These are phyloP conservation scores for Zymoseptoria pseudotritici DNA, from an alignment of 2,329 filamentous ascomycete genomes.

Conservation along the genomic window DNA sequence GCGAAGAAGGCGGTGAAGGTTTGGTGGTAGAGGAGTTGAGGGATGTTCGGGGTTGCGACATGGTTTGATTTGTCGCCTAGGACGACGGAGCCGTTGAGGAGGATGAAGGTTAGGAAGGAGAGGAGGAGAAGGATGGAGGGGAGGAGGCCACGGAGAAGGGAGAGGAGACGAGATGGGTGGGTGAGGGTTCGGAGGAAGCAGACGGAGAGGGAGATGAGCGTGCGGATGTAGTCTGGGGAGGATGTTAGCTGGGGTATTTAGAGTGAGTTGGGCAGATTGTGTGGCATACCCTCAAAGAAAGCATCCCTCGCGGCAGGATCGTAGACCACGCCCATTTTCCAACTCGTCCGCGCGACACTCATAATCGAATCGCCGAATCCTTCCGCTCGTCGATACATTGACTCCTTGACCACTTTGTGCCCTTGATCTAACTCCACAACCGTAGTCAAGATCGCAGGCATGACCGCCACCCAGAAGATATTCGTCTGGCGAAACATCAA, in stretches of 20 bases:
- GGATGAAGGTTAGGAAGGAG: slow-evolving; percentile 66
- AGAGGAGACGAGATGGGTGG: slow-evolving; percentile 17
- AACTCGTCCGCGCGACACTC: slow-evolving; percentile 28
- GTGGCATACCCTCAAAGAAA: slow-evolving; percentile 45
- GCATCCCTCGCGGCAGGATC: slow-evolving; percentile 44
- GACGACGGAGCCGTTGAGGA: slow-evolving; percentile 86
- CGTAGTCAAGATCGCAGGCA: slow-evolving; percentile 51
- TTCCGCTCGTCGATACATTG: slow-evolving; percentile 23
- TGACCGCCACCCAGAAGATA: slow-evolving; percentile 86
- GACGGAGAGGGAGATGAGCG: slow-evolving; percentile 56
- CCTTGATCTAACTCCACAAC: slow-evolving; percentile 46
- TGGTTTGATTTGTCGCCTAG: slow-evolving; percentile 95
- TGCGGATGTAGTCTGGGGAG: slow-evolving; percentile 22
- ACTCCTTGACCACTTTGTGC: slow-evolving; percentile 37
- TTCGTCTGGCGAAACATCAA: slow-evolving; percentile 88
- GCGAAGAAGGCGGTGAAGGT: slow-evolving; percentile 87
- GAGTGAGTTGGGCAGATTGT: too few species aligned
- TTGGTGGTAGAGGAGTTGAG: slow-evolving; percentile 95
- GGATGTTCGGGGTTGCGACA: slow-evolving; percentile 75
- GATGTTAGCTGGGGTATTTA: too few species aligned
- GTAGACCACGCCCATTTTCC: slow-evolving; percentile 40
- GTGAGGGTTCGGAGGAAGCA: slow-evolving; percentile 44
- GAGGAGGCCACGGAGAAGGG: slow-evolving; percentile 13
- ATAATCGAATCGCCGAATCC: slow-evolving; percentile 26
- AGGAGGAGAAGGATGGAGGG: slow-evolving; percentile 56